Percentiles rank a stretch among this genome's conserved stretches.
These are phyloP conservation scores for Fusarium sp. DNA, from an alignment of 2,329 filamentous ascomycete genomes.

Conservation along the genomic window DNA sequence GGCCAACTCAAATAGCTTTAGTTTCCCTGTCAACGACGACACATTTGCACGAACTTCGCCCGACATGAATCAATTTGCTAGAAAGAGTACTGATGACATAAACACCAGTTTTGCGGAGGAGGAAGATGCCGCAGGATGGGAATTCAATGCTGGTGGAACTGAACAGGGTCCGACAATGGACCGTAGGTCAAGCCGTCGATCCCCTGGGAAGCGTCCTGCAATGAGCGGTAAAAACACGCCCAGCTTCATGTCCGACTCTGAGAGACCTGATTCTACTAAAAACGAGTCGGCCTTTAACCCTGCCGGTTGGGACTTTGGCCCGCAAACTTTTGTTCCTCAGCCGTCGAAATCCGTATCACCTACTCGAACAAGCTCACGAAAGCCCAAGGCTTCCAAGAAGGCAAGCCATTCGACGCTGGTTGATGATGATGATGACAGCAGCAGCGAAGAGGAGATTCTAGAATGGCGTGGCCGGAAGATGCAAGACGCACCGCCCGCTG, in stretches of 20 bases:
- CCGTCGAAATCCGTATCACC: conserved; percentile 55
- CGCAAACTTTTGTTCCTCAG: conserved; percentile 63
- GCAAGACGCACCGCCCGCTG: conserved; percentile 41
- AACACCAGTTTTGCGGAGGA: conserved; percentile 67
- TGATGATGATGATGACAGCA: conserved; percentile 54
- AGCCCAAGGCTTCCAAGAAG: conserved; percentile 66
- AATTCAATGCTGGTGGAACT: conserved; percentile 61
- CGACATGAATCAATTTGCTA: conserved; percentile 54
- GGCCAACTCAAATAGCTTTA: conserved; percentile 57
- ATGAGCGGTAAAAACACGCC: conserved; percentile 38
- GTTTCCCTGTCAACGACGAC: conserved; percentile 56
- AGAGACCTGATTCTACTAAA: conserved; percentile 41
- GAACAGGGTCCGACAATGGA: conserved; percentile 41
- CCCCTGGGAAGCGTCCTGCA: conserved; percentile 48
- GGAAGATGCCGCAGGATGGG: conserved; percentile 56
- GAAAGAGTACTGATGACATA: conserved; percentile 66
- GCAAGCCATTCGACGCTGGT: conserved; percentile 58
- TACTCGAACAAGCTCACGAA: conserved; percentile 63
- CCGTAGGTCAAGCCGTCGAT: conserved; percentile 54
- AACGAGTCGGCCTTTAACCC: conserved; percentile 57
- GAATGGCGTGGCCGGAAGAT: conserved; percentile 50
- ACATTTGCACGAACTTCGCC: conserved; percentile 50
- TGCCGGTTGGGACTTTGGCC: conserved; percentile 64
- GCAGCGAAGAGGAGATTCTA: conserved; percentile 54
- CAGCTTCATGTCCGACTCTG: conserved; percentile 34